Evolutionary conservation across 352 stramenopile species (phyloP).

Genomic region (Phytophthora pini): DNA sequence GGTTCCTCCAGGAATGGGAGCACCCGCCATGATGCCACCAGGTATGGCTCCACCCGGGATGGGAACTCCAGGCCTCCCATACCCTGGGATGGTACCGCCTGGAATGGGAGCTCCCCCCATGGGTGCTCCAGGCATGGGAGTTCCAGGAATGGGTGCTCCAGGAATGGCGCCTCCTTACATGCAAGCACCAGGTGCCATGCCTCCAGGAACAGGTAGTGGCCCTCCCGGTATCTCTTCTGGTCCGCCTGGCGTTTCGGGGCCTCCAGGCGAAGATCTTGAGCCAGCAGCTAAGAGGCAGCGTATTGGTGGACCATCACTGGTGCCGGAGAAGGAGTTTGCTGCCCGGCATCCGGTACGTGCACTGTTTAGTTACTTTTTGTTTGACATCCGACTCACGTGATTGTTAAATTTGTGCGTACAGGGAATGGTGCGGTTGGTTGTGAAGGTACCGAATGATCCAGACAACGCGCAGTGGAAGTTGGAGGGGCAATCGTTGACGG

Average conservation of each 20-base stretch:
- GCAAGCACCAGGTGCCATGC: constrained; percentile 24
- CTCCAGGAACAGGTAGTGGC: constrained; percentile 27
- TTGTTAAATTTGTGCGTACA: constrained; percentile 28
- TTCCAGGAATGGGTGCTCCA: constrained; percentile 25
- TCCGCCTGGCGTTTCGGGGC: constrained; percentile 43
- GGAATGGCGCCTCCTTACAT: constrained; percentile 39
- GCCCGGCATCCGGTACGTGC: constrained; percentile 69
- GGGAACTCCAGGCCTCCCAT: constrained; percentile 12
- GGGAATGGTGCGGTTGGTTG: constrained; percentile 67
- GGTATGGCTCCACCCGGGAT: constrained; percentile 39
- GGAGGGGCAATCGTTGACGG: constrained; percentile 90
- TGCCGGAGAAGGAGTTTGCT: constrained; percentile 87
- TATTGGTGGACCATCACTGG: constrained; percentile 58
- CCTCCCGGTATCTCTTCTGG: constrained; percentile 43
- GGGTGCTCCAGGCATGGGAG: constrained; percentile 23
- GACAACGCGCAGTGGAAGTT: constrained; percentile 94
- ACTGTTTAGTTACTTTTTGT: constrained; percentile 6
- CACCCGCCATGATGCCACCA: constrained; percentile 31
- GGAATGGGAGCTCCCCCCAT: constrained; percentile 19
- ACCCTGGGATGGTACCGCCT: constrained; percentile 25
- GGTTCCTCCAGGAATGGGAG: constrained; percentile 29
- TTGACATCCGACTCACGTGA: constrained; percentile 3
- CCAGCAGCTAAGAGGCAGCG: constrained; percentile 77
- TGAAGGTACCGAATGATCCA: constrained; percentile 89
- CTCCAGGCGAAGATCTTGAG: constrained; percentile 47